Conservation (phyloP, 2,329 filamentous ascomycete species). For the Monosporascus sp. region DNA sequence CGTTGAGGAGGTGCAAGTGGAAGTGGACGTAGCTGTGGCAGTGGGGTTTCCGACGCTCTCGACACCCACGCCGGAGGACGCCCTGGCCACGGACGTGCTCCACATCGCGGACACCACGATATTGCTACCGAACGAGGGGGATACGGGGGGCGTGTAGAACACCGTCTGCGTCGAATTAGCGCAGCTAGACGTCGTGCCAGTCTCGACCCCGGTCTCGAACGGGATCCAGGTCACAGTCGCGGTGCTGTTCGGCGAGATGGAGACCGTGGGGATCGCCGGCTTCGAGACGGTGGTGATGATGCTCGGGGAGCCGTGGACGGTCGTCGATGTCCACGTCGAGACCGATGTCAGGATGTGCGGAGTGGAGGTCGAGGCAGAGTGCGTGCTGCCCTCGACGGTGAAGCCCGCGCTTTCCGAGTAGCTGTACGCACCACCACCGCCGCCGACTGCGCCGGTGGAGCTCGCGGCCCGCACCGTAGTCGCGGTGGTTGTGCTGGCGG, state of each 20-base stretch:
- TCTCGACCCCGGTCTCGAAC: no score
- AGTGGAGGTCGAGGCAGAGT: background rate
- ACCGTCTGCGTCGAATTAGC: no score
- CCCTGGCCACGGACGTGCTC: background rate
- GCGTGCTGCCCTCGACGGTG: background rate
- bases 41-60: background rate
- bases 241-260: slow-evolving; percentile 3
- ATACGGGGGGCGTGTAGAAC: no score
- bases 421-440: no score
- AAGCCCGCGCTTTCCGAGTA: background rate
- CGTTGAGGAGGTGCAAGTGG: no score
- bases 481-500: background rate
- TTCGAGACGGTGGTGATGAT: slow-evolving; percentile 1
- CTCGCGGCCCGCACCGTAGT: background rate
- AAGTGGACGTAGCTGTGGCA: no score
- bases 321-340: background rate
- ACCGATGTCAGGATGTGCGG: background rate
- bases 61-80: background rate
- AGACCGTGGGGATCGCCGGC: background rate
- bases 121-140: no score
- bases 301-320: background rate
- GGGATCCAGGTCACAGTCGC: background rate
- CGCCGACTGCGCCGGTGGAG: background rate
- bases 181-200: no score
- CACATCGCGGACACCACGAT: no score